Percentiles rank a stretch among this genome's conserved stretches.
These are phyloP conservation scores for Pedinophyceae sp. DNA, from an alignment of 139 green algal genomes.

Conservation along the genomic window DNA sequence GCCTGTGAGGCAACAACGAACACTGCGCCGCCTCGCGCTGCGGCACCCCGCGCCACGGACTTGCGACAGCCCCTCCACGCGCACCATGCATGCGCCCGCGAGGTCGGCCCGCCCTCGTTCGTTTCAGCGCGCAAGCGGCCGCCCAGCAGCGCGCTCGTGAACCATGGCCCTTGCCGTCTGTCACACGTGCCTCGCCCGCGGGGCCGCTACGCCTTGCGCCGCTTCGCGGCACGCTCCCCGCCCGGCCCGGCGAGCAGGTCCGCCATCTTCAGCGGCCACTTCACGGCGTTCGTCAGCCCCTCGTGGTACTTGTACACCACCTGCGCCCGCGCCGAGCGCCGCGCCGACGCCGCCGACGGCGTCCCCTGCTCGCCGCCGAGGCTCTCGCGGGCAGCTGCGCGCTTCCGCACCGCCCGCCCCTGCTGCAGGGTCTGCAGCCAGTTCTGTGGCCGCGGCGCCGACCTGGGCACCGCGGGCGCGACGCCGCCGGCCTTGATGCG, in stretches of 20 bases:
- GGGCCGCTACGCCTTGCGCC: too few species aligned
- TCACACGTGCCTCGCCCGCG: too few species aligned
- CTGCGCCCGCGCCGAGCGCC: neutral
- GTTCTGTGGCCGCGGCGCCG: neutral
- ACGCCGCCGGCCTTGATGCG: neutral
- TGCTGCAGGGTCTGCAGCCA: neutral
- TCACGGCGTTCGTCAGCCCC: slow-evolving; percentile 84
- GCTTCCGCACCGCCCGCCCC: neutral
- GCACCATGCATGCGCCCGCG: too few species aligned
- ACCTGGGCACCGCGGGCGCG: neutral
- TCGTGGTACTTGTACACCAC: slow-evolving; percentile 80
- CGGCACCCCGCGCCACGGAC: too few species aligned
- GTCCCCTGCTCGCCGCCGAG: neutral
- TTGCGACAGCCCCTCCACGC: too few species aligned
- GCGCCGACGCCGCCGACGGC: neutral
- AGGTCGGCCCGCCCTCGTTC: too few species aligned
- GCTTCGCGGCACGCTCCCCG: too few species aligned
- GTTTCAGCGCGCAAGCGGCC: too few species aligned
- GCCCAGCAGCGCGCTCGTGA: too few species aligned
- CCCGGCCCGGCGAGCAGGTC: slow-evolving; percentile 69
- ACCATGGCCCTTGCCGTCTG: too few species aligned
- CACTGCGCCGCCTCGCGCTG: too few species aligned
- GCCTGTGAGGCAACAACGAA: too few species aligned
- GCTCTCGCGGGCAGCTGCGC: neutral
- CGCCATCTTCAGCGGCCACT: slow-evolving; percentile 49